Conservation (phyloP, 2,329 filamentous ascomycete species). For the Aspergillus sp. region DNA sequence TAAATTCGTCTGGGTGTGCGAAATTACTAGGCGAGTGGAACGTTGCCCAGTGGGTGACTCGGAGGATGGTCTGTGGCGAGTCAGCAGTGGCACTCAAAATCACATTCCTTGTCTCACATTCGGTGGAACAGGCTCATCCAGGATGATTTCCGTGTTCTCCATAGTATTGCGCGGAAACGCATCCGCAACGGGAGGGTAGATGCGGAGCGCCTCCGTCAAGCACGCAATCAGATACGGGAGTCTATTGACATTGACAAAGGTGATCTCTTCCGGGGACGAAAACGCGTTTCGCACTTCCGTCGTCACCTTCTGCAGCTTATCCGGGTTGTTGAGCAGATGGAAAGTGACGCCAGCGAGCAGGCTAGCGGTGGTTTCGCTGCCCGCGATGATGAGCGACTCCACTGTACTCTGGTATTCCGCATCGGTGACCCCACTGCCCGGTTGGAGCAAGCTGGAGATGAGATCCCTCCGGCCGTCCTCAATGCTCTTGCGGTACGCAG, state of each 20-base stretch:
- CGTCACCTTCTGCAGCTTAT: not conserved
- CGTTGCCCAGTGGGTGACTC: slow-evolving; percentile 18
- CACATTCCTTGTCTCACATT: not conserved
- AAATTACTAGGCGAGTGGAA: slow-evolving; percentile 27
- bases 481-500: slow-evolving; percentile 1
- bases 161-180: slow-evolving; percentile 5
- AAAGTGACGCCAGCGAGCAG: slow-evolving; percentile 2
- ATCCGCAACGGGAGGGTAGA: slow-evolving; percentile 43
- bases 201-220: slow-evolving; percentile 49
- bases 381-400: slow-evolving; percentile 6
- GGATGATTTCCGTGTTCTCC: slow-evolving; percentile 1
- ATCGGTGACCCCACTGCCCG: slow-evolving; percentile 1
- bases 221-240: slow-evolving; percentile 47
- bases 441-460: slow-evolving; percentile 1
- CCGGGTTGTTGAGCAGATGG: slow-evolving; percentile 2
- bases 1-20: slow-evolving; percentile 21
- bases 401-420: slow-evolving; percentile 5
- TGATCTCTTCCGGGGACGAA: not conserved
- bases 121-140: not conserved
- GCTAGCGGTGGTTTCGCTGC: slow-evolving; percentile 8
- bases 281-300: slow-evolving; percentile 4
- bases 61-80: not conserved
- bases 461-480: slow-evolving; percentile 3
- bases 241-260: not conserved
- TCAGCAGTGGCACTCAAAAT: not conserved